Evolutionary conservation across 768 basidiomycete genomes (phyloP), one percentile per base, ranked within the genome.

Genomic region (Roridomyces roridus): DNA sequence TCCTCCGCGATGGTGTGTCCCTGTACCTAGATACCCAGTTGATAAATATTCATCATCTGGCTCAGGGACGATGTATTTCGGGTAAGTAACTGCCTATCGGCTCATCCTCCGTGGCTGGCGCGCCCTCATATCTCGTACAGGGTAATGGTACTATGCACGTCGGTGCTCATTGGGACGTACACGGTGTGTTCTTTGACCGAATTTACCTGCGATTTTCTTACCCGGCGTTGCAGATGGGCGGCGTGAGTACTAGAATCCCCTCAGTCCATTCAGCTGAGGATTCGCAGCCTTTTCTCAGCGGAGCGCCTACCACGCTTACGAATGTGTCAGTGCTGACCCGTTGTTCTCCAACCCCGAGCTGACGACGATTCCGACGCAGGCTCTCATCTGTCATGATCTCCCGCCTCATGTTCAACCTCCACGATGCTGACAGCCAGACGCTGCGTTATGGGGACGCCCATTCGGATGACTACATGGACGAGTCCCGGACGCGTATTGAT

Each of bases 1-100:
- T 80, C 18, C 46, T 78, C 18, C 71, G 78, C 37, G 78, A 80
- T 67, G 79, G 78, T 77, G 50, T 23, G 71, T 64, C 24, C 20
- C 15, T 46, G 41, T 39, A 21, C 24, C 3, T 0, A 15, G 1
- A 28, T 42, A 11, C 14, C 12, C 31, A 48, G 23, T 55, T 58
- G 8, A n/a, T 31, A 25, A 46, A 12, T 28, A n/a, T n/a, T 35
- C 8, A 28, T 3, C n/a, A n/a, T 21, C 49, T 42, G 24, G 37
- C 41, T 7, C 45, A 78, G 78, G 76, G 11, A 66, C 76, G 4
- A 54, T 78, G 8, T 78, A 79, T 61, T 78, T 77, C 56, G 70
- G 67, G 77, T 77, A 54, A 49, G 58, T 39, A n/a, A n/a, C n/a
- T n/a, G n/a, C n/a, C n/a, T n/a, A n/a, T n/a, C 25, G 18, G 21